Conservation (phyloP, 2,329 filamentous ascomycete species). For the Curvularia sp. region DNA sequence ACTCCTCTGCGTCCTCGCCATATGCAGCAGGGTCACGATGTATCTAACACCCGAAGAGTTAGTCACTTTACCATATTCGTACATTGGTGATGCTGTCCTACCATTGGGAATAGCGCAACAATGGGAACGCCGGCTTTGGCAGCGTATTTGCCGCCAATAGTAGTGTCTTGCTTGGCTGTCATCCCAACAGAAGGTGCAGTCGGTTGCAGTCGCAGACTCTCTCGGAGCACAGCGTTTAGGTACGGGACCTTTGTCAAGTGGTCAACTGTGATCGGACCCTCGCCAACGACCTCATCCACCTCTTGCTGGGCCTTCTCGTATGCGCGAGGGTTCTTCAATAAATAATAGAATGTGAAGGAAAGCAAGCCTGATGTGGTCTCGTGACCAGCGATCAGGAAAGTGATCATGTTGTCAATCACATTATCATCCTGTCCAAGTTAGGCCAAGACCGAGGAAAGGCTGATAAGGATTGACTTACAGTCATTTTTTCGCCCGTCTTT, state of each 20-base stretch:
- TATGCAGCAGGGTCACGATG: constrained; percentile 55
- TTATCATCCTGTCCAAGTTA: constrained; percentile 57
- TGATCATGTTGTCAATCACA: constrained; percentile 72
- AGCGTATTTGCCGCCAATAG: constrained; percentile 50
- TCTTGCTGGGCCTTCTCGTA: constrained; percentile 62
- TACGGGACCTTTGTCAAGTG: constrained; percentile 63
- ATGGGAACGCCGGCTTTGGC: constrained; percentile 47
- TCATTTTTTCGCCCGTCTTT: constrained; percentile 65
- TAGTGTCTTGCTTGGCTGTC: constrained; percentile 43
- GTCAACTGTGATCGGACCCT: constrained; percentile 54
- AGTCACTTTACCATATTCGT: not conserved
- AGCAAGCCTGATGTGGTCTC: constrained; percentile 50
- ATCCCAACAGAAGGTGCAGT: constrained; percentile 61
- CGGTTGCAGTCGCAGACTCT: constrained; percentile 64
- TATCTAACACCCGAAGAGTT: constrained; percentile 21
- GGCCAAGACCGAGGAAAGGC: not conserved
- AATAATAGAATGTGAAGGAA: constrained; percentile 58
- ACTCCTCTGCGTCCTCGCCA: constrained; percentile 56
- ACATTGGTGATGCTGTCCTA: not conserved
- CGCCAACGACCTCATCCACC: constrained; percentile 61
- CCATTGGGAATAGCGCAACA: constrained; percentile 40
- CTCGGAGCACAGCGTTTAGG: constrained; percentile 62
- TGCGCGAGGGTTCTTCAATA: constrained; percentile 60
- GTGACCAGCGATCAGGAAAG: constrained; percentile 63
- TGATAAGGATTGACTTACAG: constrained; percentile 20